A percentile compares a stretch with the other conserved stretches of the same genome.
phyloP scores from a whole-genome alignment of 2,329 filamentous ascomycete species.

The Colletotrichum tropicale region DNA sequence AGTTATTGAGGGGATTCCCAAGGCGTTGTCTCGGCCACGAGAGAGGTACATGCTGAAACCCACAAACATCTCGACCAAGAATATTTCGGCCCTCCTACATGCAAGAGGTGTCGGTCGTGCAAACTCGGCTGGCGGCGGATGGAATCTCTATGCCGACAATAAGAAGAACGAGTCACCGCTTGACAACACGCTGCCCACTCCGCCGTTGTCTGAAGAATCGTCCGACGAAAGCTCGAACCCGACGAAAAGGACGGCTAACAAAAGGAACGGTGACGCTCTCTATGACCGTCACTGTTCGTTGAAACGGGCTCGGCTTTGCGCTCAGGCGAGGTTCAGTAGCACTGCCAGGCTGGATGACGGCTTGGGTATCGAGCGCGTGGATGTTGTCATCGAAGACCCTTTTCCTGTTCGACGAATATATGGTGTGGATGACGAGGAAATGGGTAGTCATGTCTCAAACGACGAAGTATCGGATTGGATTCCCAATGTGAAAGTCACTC shows the following conservation, averaged over 20 bases:
- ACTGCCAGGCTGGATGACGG: conserved; percentile 60
- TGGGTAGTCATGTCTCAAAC: neutral
- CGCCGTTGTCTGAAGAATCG: conserved; percentile 45
- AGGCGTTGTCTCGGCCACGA: conserved; percentile 77
- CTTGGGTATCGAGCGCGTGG: conserved; percentile 65
- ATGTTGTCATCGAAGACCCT: conserved; percentile 63
- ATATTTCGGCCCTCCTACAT: conserved; percentile 71
- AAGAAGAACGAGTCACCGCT: conserved; percentile 58
- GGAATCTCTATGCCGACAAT: conserved; percentile 78
- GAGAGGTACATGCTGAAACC: conserved; percentile 72
- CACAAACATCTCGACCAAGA: conserved; percentile 73
- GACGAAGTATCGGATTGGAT: conserved; percentile 45
- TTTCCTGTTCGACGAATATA: conserved; percentile 44
- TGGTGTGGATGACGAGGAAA: conserved; percentile 33
- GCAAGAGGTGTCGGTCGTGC: conserved; percentile 72
- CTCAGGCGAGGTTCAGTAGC: conserved; percentile 73
- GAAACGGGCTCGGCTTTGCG: conserved; percentile 44
- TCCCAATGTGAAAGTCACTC: conserved; percentile 68
- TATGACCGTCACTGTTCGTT: neutral
- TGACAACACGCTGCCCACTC: conserved; percentile 53
- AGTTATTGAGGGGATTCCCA: conserved; percentile 80
- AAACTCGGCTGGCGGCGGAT: conserved; percentile 77
- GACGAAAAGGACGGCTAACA: neutral
- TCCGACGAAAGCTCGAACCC: conserved; percentile 22
- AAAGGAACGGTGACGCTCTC: conserved; percentile 1